A percentile compares a stretch with the other conserved stretches of the same genome.
Evolutionary conservation across 2,329 filamentous ascomycete species (phyloP).

Genomic region (Onygena corvina): DNA sequence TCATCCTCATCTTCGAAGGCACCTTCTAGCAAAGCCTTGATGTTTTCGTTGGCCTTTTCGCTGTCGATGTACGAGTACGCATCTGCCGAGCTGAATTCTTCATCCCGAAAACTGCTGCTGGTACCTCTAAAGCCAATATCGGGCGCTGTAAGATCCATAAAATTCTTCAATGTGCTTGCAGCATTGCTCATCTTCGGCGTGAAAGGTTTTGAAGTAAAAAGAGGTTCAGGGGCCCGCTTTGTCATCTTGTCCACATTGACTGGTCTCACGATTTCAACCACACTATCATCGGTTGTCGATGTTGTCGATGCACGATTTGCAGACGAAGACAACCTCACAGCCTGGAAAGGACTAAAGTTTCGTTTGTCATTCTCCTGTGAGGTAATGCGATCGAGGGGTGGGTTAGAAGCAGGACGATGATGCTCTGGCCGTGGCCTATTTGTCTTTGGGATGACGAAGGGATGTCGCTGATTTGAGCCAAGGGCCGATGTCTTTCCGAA

Average conservation of each 20-base stretch:
- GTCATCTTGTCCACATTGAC: constrained; percentile 39
- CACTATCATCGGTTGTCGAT: constrained; percentile 21
- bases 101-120: constrained; percentile 36
- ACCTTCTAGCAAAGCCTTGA: constrained; percentile 40
- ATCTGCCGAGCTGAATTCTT: constrained; percentile 44
- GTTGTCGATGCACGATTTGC: constrained; percentile 21
- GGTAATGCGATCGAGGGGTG: background rate
- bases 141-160: constrained; percentile 39
- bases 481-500: constrained; percentile 50
- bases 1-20: constrained; percentile 42
- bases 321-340: constrained; percentile 28
- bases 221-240: constrained; percentile 40
- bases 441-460: constrained; percentile 43
- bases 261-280: constrained; percentile 39
- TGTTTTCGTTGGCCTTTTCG: constrained; percentile 41
- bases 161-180: constrained; percentile 34
- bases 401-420: constrained; percentile 26
- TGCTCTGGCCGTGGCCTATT: constrained; percentile 41
- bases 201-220: constrained; percentile 42
- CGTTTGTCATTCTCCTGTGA: constrained; percentile 16
- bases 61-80: constrained; percentile 41
- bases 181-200: constrained; percentile 30
- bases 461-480: constrained; percentile 31
- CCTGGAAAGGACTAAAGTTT: constrained; percentile 31
- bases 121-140: constrained; percentile 38